Percentiles rank a stretch among this genome's conserved stretches.
Conservation (phyloP, 2,329 filamentous ascomycete genomes). For the Endothia cerciana region DNA sequence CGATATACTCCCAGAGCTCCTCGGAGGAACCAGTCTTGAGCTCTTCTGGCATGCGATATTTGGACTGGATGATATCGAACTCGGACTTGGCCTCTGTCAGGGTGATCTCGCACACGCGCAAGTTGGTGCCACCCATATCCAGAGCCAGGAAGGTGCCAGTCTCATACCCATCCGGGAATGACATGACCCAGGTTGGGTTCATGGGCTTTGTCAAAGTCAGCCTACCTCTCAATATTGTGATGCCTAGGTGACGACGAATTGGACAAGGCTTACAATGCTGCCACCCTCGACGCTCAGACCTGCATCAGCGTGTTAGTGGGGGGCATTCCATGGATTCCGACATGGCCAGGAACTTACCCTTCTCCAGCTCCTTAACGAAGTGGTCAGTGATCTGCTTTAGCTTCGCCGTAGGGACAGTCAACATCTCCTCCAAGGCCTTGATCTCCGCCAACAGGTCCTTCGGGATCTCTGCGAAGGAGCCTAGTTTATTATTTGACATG, state of each 20-base stretch:
- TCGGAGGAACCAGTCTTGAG: conserved; percentile 83
- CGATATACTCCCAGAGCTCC: conserved; percentile 93
- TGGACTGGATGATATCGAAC: conserved; percentile 94
- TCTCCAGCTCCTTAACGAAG: conserved; percentile 85
- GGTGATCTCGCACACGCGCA: conserved; percentile 91
- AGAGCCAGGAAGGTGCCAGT: conserved; percentile 86
- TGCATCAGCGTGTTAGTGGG: conserved; percentile 39
- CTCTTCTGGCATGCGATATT: conserved; percentile 93
- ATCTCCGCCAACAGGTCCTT: conserved; percentile 82
- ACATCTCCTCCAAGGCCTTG: conserved; percentile 79
- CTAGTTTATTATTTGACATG: conserved; percentile 47
- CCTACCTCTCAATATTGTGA: neutral
- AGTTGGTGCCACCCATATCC: conserved; percentile 95
- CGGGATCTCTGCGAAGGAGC: conserved; percentile 89
- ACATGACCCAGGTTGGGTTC: conserved; percentile 97
- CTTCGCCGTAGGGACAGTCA: conserved; percentile 76
- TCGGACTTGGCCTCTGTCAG: conserved; percentile 85
- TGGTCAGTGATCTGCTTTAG: conserved; percentile 90
- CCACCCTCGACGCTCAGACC: conserved; percentile 86
- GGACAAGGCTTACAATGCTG: conserved; percentile 74
- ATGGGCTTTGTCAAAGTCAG: conserved; percentile 69
- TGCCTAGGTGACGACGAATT: too few species aligned
- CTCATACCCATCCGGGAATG: conserved; percentile 83
- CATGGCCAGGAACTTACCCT: conserved; percentile 59
- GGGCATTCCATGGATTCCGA: neutral